A percentile compares a stretch with the other conserved stretches of the same genome.
These are phyloP conservation scores for Vitis cinerea DNA, from an alignment of 164 flowering plant species.

Conservation along the genomic window DNA sequence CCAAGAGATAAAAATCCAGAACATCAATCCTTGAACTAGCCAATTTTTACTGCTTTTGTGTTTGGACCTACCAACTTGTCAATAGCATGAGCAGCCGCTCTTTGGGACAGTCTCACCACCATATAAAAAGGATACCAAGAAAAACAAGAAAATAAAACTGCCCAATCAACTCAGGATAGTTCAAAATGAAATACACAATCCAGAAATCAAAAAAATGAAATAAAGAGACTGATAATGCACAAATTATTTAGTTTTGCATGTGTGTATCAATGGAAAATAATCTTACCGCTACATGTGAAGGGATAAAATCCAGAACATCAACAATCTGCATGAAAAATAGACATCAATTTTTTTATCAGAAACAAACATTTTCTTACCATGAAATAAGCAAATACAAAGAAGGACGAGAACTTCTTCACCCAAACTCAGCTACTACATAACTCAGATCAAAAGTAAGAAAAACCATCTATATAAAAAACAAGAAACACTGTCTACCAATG, in stretches of 20 bases:
- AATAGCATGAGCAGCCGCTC: too few species aligned
- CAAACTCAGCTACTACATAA: too few species aligned
- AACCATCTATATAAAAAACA: too few species aligned
- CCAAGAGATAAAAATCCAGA: too few species aligned
- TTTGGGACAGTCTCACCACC: too few species aligned
- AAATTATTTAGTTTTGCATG: neutral
- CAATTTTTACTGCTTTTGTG: too few species aligned
- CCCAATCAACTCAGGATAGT: neutral
- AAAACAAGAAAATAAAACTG: neutral
- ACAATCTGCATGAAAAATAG: slow-evolving; percentile 60
- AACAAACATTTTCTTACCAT: neutral
- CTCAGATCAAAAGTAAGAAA: too few species aligned
- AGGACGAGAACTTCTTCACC: neutral
- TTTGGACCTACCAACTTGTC: too few species aligned
- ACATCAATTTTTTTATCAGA: slow-evolving; percentile 2
- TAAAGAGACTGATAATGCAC: neutral
- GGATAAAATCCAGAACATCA: slow-evolving; percentile 76
- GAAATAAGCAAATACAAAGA: neutral
- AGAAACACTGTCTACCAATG: too few species aligned
- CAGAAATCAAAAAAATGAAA: neutral
- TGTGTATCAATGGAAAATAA: neutral
- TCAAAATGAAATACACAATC: neutral
- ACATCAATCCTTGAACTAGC: too few species aligned
- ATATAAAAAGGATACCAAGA: neutral
- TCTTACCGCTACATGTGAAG: slow-evolving; percentile 94